A percentile compares a stretch with the other conserved stretches of the same genome.
These are phyloP conservation scores for Afroboletus lepidellus DNA, from an alignment of 1,284 basidiomycete genomes.

Conservation along the genomic window DNA sequence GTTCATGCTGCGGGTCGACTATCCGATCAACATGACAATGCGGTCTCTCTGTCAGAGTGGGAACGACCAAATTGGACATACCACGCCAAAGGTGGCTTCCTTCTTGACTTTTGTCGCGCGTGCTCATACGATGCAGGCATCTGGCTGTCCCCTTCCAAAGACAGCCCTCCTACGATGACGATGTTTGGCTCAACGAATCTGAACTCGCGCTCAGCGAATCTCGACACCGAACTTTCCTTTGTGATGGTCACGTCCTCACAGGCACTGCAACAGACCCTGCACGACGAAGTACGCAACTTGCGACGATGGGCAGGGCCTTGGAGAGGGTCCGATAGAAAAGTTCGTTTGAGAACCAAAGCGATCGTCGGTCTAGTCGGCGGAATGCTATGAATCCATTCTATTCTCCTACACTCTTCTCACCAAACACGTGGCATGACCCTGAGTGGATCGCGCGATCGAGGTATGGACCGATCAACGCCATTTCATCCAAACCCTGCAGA, in stretches of 20 bases:
- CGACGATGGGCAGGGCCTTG: slow-evolving; percentile 49
- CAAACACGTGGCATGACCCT: not conserved
- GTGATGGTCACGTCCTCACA: slow-evolving; percentile 70
- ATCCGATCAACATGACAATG: slow-evolving; percentile 42
- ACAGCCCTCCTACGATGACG: slow-evolving; percentile 66
- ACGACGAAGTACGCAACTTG: slow-evolving; percentile 47
- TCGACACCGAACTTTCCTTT: slow-evolving; percentile 93
- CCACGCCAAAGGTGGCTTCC: slow-evolving; percentile 87
- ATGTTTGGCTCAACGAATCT: slow-evolving; percentile 96
- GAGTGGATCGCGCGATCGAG: no score
- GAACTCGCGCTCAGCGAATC: slow-evolving; percentile 85
- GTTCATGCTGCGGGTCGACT: slow-evolving; percentile 51
- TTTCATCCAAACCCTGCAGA: slow-evolving; percentile 5
- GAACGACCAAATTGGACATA: slow-evolving; percentile 93
- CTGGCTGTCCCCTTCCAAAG: slow-evolving; percentile 70
- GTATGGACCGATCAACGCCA: not conserved
- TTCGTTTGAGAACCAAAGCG: slow-evolving; percentile 67
- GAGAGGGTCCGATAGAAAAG: slow-evolving; percentile 63
- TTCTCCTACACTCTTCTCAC: slow-evolving; percentile 13
- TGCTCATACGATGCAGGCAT: slow-evolving; percentile 55
- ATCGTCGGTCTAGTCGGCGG: slow-evolving; percentile 65
- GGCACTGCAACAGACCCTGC: slow-evolving; percentile 39
- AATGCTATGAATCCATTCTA: slow-evolving; percentile 45
- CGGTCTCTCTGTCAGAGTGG: slow-evolving; percentile 86
- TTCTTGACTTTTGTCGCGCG: not conserved